Evolutionary conservation across 345 rosid species (phyloP), one percentile per base, ranked within the genome.

Genomic region (Raphanus sativus): DNA sequence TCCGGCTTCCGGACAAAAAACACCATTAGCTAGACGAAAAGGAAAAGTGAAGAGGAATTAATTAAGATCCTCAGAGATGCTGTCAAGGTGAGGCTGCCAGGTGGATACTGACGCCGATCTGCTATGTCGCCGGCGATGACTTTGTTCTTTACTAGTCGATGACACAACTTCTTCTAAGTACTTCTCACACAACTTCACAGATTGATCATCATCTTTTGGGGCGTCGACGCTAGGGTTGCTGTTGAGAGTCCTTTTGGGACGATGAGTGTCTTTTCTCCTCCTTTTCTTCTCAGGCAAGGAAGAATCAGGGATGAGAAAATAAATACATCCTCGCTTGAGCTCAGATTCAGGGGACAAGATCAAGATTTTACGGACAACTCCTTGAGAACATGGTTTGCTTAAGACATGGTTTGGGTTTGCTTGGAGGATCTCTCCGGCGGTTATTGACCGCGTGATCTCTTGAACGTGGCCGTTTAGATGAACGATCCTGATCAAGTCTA

Each of bases 401-500:
- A 95, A 76, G 65, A 95, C 83, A 80, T 95, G 98, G 52, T 90
- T 87, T 10, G 99, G 99, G 79, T 95, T 85, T 12, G 93, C 89
- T 62, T 84, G 28, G 11, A 95, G 97, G 70, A 95, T 82, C 84
- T 92, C 98, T 6, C 85, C 89, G 36, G 99, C 98, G 0, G 97
- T 92, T 79, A 90, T 70, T 3, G 94, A 87, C 33, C 85, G 82
- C 1, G 97, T 86, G 21, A 91, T 86, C 66, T 95, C 99, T 21
- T 95, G 94, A 1, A 92, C 89, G 80, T 80, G 73, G 79, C 99
- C 98, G 69, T 87, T 92, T 69, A 95, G 69, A 82, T 95, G 99
- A 81, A 95, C 98, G 80, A 95, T 85, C 11, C 99, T 87, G 84
- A 92, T 92, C 83, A 95, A 84, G 65, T 95, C 99, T 54, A 95